Evolutionary conservation across 305 asterid species (phyloP).

Genomic region (Fraxinus platypoda): DNA sequence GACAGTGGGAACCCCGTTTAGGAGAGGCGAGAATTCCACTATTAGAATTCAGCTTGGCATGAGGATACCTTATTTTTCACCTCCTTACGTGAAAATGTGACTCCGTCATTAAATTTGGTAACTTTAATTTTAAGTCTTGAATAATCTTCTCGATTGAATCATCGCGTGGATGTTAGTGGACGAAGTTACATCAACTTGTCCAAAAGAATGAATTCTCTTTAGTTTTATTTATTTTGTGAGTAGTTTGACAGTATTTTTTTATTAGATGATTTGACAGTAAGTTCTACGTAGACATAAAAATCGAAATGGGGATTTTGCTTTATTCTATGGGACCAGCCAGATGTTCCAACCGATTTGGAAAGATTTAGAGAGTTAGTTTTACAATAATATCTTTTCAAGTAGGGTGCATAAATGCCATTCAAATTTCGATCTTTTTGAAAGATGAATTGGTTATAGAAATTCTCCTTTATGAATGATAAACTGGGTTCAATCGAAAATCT

Average conservation of each 20-base stretch:
- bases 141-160: background rate
- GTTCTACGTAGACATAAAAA: background rate
- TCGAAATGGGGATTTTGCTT: slow-evolving; percentile 5
- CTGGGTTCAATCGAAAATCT: no score
- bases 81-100: background rate
- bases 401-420: no score
- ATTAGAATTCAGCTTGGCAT: no score
- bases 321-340: background rate
- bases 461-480: no score
- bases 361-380: no score
- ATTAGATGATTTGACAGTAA: background rate
- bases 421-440: no score
- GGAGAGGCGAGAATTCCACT: no score
- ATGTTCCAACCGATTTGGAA: background rate
- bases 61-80: background rate
- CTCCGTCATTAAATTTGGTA: background rate
- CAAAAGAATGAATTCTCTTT: no score
- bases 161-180: background rate
- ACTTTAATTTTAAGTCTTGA: background rate
- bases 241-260: background rate
- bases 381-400: background rate
- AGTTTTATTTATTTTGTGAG: background rate
- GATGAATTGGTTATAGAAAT: no score
- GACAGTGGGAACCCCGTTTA: no score
- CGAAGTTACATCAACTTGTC: background rate